Evolutionary conservation across 495 filamentous ascomycete genomes (phyloP).

Genomic region (Neurospora terricola): DNA sequence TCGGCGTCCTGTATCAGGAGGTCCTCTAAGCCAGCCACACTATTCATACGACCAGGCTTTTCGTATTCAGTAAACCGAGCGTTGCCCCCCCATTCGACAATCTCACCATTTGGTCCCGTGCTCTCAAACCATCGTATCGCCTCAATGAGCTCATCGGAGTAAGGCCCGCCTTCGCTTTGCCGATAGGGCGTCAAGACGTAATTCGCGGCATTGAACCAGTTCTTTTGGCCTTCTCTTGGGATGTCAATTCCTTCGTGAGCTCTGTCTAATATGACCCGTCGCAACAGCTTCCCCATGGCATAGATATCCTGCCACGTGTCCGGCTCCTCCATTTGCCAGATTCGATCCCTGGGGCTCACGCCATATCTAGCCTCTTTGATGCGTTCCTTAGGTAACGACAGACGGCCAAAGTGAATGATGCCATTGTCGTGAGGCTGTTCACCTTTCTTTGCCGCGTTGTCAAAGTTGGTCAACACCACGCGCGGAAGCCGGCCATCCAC

Average conservation of each 20-base stretch:
- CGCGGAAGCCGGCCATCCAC: neutral
- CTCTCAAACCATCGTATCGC: neutral
- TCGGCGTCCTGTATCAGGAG: neutral
- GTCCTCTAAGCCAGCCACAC: neutral
- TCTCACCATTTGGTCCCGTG: neutral
- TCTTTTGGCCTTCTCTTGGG: neutral
- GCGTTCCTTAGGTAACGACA: neutral
- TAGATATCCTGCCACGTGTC: neutral
- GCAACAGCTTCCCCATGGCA: constrained; percentile 1
- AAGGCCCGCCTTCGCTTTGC: neutral
- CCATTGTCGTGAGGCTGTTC: neutral
- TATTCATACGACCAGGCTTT: neutral
- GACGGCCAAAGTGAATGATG: neutral
- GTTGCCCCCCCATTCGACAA: neutral
- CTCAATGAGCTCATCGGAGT: neutral
- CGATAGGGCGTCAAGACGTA: neutral
- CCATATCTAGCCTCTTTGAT: neutral
- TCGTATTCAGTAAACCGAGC: neutral
- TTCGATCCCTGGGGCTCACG: neutral
- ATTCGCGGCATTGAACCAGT: neutral
- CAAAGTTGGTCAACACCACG: neutral
- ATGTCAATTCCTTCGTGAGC: neutral
- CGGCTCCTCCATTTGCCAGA: neutral
- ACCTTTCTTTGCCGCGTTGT: neutral
- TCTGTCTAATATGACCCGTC: neutral